A percentile compares a stretch with the other conserved stretches of the same genome.
Conservation (phyloP, 2,329 filamentous ascomycete genomes). For the Chaetoscypha palmicola region DNA sequence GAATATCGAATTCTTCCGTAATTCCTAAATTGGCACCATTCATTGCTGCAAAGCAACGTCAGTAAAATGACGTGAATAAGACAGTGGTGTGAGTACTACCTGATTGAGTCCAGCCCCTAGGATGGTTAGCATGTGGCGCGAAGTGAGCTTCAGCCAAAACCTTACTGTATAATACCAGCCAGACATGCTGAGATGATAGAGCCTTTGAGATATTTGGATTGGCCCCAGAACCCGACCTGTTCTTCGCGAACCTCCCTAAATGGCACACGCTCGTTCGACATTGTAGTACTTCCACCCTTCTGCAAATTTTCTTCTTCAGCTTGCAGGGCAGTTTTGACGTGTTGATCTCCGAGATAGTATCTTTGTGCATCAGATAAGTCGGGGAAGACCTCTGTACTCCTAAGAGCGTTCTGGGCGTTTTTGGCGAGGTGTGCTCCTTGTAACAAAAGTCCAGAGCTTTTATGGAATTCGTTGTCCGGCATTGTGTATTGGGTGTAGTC, state of each 20-base stretch:
- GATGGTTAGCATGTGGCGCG: neutral
- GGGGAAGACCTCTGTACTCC: neutral
- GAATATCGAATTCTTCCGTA: neutral
- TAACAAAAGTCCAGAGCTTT: neutral
- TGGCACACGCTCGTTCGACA: too few species aligned
- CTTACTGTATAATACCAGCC: conserved; percentile 1
- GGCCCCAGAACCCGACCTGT: neutral
- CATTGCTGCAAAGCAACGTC: too few species aligned
- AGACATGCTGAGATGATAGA: neutral
- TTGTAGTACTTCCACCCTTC: too few species aligned
- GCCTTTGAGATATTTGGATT: conserved; percentile 3
- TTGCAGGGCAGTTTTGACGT: too few species aligned
- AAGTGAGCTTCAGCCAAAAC: too few species aligned
- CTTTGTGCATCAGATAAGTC: neutral
- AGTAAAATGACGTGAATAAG: too few species aligned
- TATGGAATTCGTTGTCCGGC: neutral
- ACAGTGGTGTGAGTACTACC: too few species aligned
- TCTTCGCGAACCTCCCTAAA: too few species aligned
- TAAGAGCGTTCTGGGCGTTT: neutral
- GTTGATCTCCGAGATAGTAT: neutral
- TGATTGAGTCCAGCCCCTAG: neutral
- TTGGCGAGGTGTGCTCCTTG: neutral
- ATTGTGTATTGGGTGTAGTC: neutral
- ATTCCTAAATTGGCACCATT: neutral
- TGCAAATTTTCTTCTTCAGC: too few species aligned